Evolutionary conservation across 495 filamentous ascomycete species (phyloP).

Genomic region (Aspergillus mulundensis): DNA sequence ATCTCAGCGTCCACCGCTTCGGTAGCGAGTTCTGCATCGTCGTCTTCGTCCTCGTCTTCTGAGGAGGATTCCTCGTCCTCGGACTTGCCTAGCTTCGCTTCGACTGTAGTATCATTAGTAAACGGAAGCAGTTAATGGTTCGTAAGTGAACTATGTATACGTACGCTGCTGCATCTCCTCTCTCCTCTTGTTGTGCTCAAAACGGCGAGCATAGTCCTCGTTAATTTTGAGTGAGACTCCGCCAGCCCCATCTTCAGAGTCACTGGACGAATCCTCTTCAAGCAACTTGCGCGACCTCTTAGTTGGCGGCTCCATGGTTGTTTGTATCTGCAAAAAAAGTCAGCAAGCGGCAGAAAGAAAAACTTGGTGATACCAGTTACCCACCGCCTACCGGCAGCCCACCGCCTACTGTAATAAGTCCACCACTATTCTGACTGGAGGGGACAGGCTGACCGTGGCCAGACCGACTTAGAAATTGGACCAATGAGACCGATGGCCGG

Average conservation of each 20-base stretch:
- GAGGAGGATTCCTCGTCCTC: constrained; percentile 34
- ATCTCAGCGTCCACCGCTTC: constrained; percentile 82
- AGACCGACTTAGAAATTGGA: constrained; percentile 42
- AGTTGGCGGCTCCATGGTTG: constrained; percentile 40
- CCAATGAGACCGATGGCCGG: constrained; percentile 25
- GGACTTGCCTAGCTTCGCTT: constrained; percentile 73
- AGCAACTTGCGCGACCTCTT: constrained; percentile 45
- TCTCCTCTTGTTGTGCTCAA: constrained; percentile 95
- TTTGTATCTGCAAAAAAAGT: constrained; percentile 15
- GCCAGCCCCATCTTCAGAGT: constrained; percentile 51
- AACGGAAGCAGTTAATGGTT: constrained; percentile 4
- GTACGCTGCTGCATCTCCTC: constrained; percentile 80
- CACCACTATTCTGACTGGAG: too few species aligned
- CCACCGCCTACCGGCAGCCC: constrained; percentile 12
- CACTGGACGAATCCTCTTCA: constrained; percentile 52
- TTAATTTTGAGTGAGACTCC: constrained; percentile 73
- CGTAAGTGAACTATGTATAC: constrained; percentile 22
- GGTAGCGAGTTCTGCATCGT: constrained; percentile 78
- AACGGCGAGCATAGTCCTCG: constrained; percentile 79
- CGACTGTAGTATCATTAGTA: constrained; percentile 50
- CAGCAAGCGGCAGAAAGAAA: neutral
- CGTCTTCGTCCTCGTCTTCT: constrained; percentile 76
- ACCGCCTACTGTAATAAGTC: too few species aligned
- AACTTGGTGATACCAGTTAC: constrained; percentile 7
- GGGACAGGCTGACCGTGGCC: constrained; percentile 1